Evolutionary conservation across 2,329 filamentous ascomycete genomes (phyloP).

Genomic region (Herpotrichia juniperi): DNA sequence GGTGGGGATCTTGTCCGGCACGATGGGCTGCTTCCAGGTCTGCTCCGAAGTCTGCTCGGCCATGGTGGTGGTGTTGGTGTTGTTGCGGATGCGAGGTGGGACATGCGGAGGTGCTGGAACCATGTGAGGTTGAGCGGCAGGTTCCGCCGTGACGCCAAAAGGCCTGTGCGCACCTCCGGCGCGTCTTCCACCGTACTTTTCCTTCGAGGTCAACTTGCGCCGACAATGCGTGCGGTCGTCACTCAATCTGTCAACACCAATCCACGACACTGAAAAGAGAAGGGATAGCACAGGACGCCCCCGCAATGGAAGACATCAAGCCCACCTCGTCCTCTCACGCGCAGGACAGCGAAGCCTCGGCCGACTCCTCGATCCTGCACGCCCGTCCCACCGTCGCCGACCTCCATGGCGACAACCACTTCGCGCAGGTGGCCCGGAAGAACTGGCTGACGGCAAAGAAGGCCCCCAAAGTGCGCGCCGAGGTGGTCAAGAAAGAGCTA

Average conservation of each 20-base stretch:
- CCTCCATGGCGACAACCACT: slow-evolving; percentile 69
- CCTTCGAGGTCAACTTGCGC: slow-evolving; percentile 30
- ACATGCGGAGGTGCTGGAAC: slow-evolving; percentile 8
- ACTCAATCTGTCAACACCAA: slow-evolving; percentile 16
- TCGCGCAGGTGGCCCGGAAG: slow-evolving; percentile 75
- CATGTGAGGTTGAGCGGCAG: slow-evolving; percentile 33
- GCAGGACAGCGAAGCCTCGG: slow-evolving; percentile 28
- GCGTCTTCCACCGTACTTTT: slow-evolving; percentile 24
- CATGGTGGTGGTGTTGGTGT: slow-evolving; percentile 38
- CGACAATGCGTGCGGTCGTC: slow-evolving; percentile 34
- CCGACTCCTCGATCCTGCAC: slow-evolving; percentile 26
- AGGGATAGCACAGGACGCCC: slow-evolving; percentile 8
- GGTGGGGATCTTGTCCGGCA: slow-evolving; percentile 78
- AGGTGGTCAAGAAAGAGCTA: slow-evolving; percentile 83
- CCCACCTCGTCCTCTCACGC: slow-evolving; percentile 17
- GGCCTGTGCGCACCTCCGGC: slow-evolving; percentile 13
- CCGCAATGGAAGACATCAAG: slow-evolving; percentile 34
- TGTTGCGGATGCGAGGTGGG: too few species aligned
- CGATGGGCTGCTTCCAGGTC: slow-evolving; percentile 50
- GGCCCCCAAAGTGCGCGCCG: slow-evolving; percentile 72
- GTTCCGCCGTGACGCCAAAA: slow-evolving; percentile 19
- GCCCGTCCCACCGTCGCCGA: slow-evolving; percentile 70
- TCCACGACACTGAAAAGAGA: slow-evolving; percentile 8
- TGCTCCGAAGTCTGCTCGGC: slow-evolving; percentile 32
- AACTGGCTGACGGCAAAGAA: slow-evolving; percentile 78